These are phyloP conservation scores for Chlamydomonas incerta DNA, from an alignment of 139 green algal species.

Conservation along the genomic window DNA sequence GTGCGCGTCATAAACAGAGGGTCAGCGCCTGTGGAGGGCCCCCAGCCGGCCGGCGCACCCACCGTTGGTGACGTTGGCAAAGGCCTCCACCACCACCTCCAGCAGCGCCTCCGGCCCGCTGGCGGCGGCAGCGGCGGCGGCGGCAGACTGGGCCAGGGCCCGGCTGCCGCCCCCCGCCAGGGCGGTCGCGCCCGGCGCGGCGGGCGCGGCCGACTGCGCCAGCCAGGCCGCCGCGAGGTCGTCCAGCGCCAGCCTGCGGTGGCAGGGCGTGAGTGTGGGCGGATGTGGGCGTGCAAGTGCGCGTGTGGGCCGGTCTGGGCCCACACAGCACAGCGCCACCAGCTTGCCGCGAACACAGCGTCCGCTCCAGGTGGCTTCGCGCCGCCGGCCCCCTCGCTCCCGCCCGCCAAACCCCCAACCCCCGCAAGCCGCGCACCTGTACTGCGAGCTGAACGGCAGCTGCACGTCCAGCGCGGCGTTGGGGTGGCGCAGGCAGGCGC, in stretches of 20 bases:
- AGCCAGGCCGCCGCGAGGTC: not conserved
- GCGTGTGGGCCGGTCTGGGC: not conserved
- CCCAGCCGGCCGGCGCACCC: not conserved
- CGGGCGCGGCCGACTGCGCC: too few relatives aligned
- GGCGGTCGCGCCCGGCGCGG: too few relatives aligned
- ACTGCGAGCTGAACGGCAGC: constrained; percentile 5
- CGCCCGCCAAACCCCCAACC: too few relatives aligned
- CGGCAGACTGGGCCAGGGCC: too few relatives aligned
- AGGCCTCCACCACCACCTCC: too few relatives aligned
- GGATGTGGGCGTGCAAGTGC: not conserved
- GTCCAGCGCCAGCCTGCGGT: not conserved
- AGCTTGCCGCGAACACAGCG: not conserved
- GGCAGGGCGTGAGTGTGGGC: not conserved
- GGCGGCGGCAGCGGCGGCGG: too few relatives aligned
- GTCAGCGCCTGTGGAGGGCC: not conserved
- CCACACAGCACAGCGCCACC: not conserved
- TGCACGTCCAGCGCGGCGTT: constrained; percentile 9
- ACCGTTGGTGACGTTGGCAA: too few relatives aligned
- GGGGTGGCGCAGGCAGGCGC: not conserved
- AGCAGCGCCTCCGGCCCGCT: too few relatives aligned
- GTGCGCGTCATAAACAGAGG: too few relatives aligned
- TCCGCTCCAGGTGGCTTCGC: not conserved
- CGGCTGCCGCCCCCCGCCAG: not conserved
- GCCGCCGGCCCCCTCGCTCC: too few relatives aligned
- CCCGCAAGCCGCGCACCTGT: too few relatives aligned